phyloP scores from a whole-genome alignment of 768 basidiomycete genomes.

The Tricholoma bakamatsutake region DNA sequence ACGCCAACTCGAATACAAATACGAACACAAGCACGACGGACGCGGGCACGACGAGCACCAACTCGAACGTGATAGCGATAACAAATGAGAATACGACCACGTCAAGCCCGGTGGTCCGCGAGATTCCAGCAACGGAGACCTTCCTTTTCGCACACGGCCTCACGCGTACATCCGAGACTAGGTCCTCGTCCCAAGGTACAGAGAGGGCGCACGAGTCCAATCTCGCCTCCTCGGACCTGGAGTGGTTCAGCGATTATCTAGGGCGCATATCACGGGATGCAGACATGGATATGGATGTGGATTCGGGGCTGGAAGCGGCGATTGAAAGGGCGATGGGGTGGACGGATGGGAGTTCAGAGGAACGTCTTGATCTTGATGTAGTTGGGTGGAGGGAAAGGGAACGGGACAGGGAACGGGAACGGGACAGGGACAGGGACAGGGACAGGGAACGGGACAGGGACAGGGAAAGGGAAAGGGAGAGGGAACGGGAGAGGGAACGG shows the following conservation, averaged over 20 bases:
- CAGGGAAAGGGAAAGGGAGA: not conserved
- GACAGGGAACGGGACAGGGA: not conserved
- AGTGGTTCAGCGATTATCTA: not conserved
- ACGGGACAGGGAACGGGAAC: not conserved
- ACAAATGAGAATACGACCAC: not conserved
- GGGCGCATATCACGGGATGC: not conserved
- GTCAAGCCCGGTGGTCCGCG: not conserved
- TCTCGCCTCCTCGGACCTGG: not conserved
- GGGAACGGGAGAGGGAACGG: too few species aligned
- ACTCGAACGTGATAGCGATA: not conserved
- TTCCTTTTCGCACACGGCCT: not conserved
- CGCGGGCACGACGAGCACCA: constrained; percentile 1
- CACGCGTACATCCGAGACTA: not conserved
- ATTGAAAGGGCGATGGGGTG: not conserved
- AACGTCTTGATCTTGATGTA: not conserved
- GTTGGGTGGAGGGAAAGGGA: not conserved
- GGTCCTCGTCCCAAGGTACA: not conserved
- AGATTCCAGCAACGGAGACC: not conserved
- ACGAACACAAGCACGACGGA: not conserved
- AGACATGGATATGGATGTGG: not conserved
- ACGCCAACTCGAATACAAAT: not conserved
- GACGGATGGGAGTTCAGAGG: not conserved
- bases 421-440: constrained; percentile 11
- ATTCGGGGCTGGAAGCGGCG: not conserved
- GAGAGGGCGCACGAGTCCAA: not conserved